Evolutionary conservation across 2,329 filamentous ascomycete species (phyloP), one percentile per base, ranked within the genome.

Genomic region (Monilinia fructigena): DNA sequence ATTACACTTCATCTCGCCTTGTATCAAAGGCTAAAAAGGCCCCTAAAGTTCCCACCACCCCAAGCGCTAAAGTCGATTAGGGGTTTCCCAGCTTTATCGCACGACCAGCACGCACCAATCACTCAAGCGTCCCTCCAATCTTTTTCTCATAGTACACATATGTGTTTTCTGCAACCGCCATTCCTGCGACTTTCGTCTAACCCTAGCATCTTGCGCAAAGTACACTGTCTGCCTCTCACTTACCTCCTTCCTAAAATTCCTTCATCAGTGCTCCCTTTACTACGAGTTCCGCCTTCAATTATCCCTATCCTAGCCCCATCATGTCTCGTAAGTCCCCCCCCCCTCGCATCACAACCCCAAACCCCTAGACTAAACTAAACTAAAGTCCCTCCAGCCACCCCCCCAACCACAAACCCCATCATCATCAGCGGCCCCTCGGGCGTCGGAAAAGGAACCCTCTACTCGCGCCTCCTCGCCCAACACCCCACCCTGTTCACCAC

Each of bases 351-450:
- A 5, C 31, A 35, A 28, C 28, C 28, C 28, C 5, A 35, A 35
- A 35, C 4, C 5, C 31, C 5, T 4, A 2, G 2, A 31, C 31
- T 31, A 35, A 35, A 35, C 5, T 5, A 48, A 53, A 50, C 42
- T 66, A 66, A 68, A 31, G 23, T 45, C 16, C 52, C 55, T 42
- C 28, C 65, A 66, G 38, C 42, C 55, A 47, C 55, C 68, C 68
- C 68, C 38, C 70, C 67, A 38, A 64, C 59, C 55, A 71, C 73
- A 65, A 66, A 63, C 71, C 90, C 90, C 18, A 82, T 94, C 74
- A 87, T 95, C 73, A 89, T 95, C 78, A 92, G 88, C 59, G 91
- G 91, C 66, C 91, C 91, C 69, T 90, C 86, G 14, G 91, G 91
- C 76, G 86, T 91, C 58, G 91, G 91, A 72, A 95, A 95, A 80